phyloP scores from a whole-genome alignment of 2,329 filamentous ascomycete genomes.

The Calonectria naviculata region DNA sequence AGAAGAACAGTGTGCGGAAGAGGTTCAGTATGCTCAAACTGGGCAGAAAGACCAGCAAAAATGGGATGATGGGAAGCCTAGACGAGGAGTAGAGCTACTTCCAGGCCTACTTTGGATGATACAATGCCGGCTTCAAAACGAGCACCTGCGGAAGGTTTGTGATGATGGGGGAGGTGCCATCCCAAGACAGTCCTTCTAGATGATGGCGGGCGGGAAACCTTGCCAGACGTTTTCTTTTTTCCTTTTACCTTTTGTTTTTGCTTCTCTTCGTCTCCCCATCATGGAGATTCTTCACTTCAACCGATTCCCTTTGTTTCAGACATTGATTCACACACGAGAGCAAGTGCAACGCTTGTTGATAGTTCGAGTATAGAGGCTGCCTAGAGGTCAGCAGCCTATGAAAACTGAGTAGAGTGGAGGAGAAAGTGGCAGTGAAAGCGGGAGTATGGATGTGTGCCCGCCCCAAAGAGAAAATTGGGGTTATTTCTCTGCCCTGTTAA shows the following conservation, averaged over 20 bases:
- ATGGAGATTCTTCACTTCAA: background rate
- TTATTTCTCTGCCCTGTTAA: background rate
- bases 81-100: slow-evolving; percentile 63
- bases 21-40: slow-evolving; percentile 82
- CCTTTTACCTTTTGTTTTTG: background rate
- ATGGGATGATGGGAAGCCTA: slow-evolving; percentile 63
- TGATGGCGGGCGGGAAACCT: background rate
- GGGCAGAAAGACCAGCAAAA: slow-evolving; percentile 74
- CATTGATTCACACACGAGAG: background rate
- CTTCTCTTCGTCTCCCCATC: slow-evolving; percentile 5
- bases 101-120: slow-evolving; percentile 43
- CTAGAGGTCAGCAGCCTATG: background rate
- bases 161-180: background rate
- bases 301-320: slow-evolving; percentile 11
- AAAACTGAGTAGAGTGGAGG: background rate
- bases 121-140: slow-evolving; percentile 37
- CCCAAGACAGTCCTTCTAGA: slow-evolving; percentile 11
- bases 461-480: background rate
- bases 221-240: background rate
- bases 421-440: background rate
- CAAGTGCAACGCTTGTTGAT: background rate
- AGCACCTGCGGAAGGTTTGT: slow-evolving; percentile 17
- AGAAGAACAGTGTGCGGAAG: slow-evolving; percentile 77
- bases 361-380: background rate
- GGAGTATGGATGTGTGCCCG: background rate